These are phyloP conservation scores for Mycosphaerelloides madeirae DNA, from an alignment of 2,329 filamentous ascomycete species.

Conservation along the genomic window DNA sequence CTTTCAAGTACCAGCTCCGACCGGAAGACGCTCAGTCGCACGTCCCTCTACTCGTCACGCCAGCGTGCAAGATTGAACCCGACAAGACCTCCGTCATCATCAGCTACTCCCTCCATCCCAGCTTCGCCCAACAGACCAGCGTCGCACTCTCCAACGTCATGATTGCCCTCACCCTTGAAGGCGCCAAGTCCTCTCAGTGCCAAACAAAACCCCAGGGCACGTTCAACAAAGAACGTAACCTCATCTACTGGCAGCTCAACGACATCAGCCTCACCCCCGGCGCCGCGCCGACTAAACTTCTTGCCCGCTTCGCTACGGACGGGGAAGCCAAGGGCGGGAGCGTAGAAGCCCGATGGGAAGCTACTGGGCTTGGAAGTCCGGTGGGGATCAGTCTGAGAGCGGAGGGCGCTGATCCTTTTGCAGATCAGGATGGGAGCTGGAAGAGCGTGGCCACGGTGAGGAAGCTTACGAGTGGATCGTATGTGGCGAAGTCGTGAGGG, in stretches of 20 bases:
- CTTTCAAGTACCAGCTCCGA: constrained; percentile 90
- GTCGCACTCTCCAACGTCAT: constrained; percentile 69
- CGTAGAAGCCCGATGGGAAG: constrained; percentile 80
- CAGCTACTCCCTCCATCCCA: constrained; percentile 77
- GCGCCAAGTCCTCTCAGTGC: constrained; percentile 58
- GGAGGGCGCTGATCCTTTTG: constrained; percentile 62
- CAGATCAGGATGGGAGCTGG: constrained; percentile 61
- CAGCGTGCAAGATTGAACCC: constrained; percentile 77
- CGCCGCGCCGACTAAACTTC: constrained; percentile 63
- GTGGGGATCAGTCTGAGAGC: constrained; percentile 54
- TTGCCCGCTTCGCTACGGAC: constrained; percentile 76
- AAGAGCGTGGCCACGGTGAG: constrained; percentile 59
- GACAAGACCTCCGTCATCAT: constrained; percentile 83
- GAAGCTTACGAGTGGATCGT: constrained; percentile 71
- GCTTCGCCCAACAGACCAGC: constrained; percentile 49
- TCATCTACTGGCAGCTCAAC: constrained; percentile 76
- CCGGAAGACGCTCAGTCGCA: constrained; percentile 55
- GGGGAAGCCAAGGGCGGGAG: constrained; percentile 66
- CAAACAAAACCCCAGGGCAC: constrained; percentile 77
- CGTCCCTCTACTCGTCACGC: constrained; percentile 67
- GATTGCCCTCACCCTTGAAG: constrained; percentile 65
- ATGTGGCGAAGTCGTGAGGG: constrained; percentile 37
- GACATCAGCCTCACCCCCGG: constrained; percentile 64
- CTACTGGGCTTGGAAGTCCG: constrained; percentile 55
- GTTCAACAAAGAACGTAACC: constrained; percentile 68